phyloP scores from a whole-genome alignment of 495 filamentous ascomycete genomes.

The Hyaloscypha variabilis region DNA sequence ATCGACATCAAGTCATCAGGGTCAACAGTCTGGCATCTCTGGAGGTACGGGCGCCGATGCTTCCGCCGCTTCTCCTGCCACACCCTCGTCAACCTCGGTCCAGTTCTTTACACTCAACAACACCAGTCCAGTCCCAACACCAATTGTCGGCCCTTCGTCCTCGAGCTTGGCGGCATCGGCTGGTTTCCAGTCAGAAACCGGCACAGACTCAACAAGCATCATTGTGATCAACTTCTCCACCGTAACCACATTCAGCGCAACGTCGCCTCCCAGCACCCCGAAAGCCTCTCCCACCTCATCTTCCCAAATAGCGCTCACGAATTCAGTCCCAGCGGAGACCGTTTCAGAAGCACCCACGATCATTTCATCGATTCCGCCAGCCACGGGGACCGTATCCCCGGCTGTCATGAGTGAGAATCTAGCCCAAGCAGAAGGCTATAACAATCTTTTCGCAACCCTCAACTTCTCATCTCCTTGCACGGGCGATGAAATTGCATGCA shows the following conservation, averaged over 20 bases:
- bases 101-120: conserved; percentile 20
- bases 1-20: background rate
- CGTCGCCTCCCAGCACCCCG: background rate
- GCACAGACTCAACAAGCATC: background rate
- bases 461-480: conserved; percentile 30
- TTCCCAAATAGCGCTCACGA: background rate
- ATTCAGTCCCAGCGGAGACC: background rate
- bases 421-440: conserved; percentile 32
- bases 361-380: conserved; percentile 9
- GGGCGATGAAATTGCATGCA: conserved; percentile 25
- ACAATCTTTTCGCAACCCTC: conserved; percentile 29
- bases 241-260: background rate
- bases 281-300: background rate
- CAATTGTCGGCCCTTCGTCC: background rate
- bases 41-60: background rate
- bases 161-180: conserved; percentile 6
- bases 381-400: conserved; percentile 19
- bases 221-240: conserved; percentile 2
- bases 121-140: conserved; percentile 14
- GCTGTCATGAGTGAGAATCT: conserved; percentile 21
- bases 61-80: no score
- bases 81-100: background rate
- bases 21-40: background rate
- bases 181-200: conserved; percentile 13
- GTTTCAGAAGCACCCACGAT: conserved; percentile 3